Conservation (phyloP, 768 basidiomycete species). For the Tylopilus cervinicoccineus region DNA sequence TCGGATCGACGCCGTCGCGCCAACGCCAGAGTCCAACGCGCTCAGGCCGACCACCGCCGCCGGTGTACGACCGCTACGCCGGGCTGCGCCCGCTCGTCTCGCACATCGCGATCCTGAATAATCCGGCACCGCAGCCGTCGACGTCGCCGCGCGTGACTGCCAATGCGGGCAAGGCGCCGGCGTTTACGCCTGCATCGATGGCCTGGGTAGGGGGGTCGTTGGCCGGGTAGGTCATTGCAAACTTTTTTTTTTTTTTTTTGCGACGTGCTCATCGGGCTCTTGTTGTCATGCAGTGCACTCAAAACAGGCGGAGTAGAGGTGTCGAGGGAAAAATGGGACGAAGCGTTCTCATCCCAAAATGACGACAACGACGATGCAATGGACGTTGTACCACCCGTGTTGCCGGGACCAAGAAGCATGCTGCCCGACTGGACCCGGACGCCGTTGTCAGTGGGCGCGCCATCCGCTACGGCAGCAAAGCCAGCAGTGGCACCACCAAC, state of each 20-base stretch:
- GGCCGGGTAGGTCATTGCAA: conserved; percentile 62
- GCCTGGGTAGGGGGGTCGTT: conserved; percentile 94
- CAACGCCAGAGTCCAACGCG: conserved; percentile 33
- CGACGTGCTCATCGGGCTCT: not conserved
- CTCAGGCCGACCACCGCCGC: conserved; percentile 38
- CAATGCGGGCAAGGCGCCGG: conserved; percentile 81
- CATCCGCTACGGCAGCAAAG: conserved; percentile 39
- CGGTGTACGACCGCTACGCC: conserved; percentile 71
- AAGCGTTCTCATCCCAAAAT: conserved; percentile 40
- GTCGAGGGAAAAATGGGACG: conserved; percentile 83
- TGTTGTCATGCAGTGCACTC: conserved; percentile 49
- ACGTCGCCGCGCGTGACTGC: conserved; percentile 48
- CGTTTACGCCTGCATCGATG: conserved; percentile 76
- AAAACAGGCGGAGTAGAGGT: conserved; percentile 87
- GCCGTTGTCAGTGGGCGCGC: conserved; percentile 61
- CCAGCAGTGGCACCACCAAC: conserved; percentile 6
- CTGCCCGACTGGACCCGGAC: conserved; percentile 82
- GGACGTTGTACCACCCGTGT: conserved; percentile 6
- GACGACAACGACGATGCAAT: conserved; percentile 38
- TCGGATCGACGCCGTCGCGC: conserved; percentile 39
- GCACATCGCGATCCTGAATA: conserved; percentile 81
- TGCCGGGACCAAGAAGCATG: conserved; percentile 37
- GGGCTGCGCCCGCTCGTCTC: conserved; percentile 65
- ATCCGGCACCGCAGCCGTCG: conserved; percentile 53
- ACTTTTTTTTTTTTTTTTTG: not conserved